Conservation (phyloP, 192 early-diverging fungal genomes). For the Backusella tuberculispora region DNA sequence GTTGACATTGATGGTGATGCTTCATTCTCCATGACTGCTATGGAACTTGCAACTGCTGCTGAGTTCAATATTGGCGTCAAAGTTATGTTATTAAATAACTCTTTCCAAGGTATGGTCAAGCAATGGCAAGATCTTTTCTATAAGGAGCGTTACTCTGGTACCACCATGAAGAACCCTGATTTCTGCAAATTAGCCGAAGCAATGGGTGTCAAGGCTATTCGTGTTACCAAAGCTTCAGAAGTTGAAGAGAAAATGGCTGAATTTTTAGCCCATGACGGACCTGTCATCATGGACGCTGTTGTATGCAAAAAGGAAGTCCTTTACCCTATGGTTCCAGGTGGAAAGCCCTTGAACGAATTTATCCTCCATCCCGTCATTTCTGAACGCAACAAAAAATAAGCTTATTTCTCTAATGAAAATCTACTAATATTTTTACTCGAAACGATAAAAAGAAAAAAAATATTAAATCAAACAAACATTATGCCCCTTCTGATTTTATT, state of each 20-base stretch:
- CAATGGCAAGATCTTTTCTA: conserved; percentile 98
- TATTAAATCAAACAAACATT: background rate
- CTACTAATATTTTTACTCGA: background rate
- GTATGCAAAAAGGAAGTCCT: conserved; percentile 94
- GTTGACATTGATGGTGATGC: conserved; percentile 99
- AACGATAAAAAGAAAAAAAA: background rate
- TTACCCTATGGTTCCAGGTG: conserved; percentile 97
- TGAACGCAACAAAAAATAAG: conserved; percentile 21
- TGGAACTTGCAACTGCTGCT: conserved; percentile 97
- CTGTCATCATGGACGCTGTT: conserved; percentile 90
- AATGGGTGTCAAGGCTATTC: conserved; percentile 90
- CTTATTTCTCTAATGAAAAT: background rate
- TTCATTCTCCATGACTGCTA: conserved; percentile 97
- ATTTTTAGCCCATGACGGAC: conserved; percentile 85
- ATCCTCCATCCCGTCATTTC: conserved; percentile 53
- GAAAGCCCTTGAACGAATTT: conserved; percentile 92
- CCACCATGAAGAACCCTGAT: conserved; percentile 95
- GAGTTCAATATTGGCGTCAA: conserved; percentile 98
- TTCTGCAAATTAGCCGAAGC: conserved; percentile 97
- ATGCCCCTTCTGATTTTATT: background rate
- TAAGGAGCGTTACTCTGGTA: conserved; percentile 93
- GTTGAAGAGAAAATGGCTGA: conserved; percentile 85
- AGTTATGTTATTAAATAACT: conserved; percentile 96
- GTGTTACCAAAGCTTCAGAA: conserved; percentile 82
- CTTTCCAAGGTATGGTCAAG: conserved; percentile 99